A percentile compares a stretch with the other conserved stretches of the same genome.
These are phyloP conservation scores for Rhizophagus clarus DNA, from an alignment of 192 early-diverging fungal species.

Conservation along the genomic window DNA sequence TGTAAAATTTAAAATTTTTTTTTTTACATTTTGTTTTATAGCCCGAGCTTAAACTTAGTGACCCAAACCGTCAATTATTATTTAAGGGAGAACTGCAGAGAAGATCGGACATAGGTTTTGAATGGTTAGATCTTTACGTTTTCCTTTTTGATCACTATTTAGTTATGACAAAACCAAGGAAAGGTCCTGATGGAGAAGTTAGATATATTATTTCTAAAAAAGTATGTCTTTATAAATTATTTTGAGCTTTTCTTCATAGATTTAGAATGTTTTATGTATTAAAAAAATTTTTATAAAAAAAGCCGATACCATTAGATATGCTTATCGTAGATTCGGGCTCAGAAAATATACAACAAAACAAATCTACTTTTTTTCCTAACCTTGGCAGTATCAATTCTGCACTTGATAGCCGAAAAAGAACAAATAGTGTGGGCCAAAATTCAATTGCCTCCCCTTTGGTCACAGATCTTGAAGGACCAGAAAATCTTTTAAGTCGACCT, in stretches of 20 bases:
- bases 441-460: not conserved
- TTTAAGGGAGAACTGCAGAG: constrained; percentile 31
- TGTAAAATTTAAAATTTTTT: not conserved
- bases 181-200: constrained; percentile 55
- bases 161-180: constrained; percentile 72
- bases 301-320: constrained; percentile 81
- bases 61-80: constrained; percentile 13
- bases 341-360: constrained; percentile 40
- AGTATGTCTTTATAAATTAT: not conserved
- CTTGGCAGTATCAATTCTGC: not conserved
- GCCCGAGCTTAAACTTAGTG: constrained; percentile 13
- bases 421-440: constrained; percentile 7
- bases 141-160: constrained; percentile 89
- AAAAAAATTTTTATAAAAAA: constrained; percentile 5
- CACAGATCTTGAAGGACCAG: constrained; percentile 10
- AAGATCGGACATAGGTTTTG: not conserved
- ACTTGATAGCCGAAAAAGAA: constrained; percentile 37
- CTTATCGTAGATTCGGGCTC: constrained; percentile 59
- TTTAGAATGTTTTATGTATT: not conserved
- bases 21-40: not conserved
- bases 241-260: not conserved
- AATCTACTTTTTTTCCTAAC: constrained; percentile 27
- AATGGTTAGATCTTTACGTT: constrained; percentile 59
- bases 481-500: not conserved
- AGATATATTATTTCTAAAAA: constrained; percentile 20